These are phyloP conservation scores for Thelephora aurantiotincta DNA, from an alignment of 768 basidiomycete genomes.

Conservation along the genomic window DNA sequence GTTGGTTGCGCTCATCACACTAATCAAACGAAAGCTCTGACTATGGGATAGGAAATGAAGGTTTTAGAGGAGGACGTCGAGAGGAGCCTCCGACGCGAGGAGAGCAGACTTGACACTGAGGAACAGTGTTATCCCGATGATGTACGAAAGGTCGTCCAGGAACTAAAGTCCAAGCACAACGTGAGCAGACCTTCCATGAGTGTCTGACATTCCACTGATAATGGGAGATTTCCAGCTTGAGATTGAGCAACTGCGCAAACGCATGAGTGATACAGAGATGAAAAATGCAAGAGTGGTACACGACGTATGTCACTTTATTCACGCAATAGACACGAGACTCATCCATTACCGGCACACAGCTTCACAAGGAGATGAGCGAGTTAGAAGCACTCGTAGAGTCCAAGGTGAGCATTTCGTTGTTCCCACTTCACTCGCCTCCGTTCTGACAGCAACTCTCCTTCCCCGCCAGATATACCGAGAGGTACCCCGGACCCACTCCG, in stretches of 20 bases:
- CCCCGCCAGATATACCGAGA: neutral
- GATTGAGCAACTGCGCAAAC: constrained; percentile 56
- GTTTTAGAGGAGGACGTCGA: constrained; percentile 67
- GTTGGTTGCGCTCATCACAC: constrained; percentile 19
- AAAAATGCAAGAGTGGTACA: constrained; percentile 57
- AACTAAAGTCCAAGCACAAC: constrained; percentile 40
- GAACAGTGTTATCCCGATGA: constrained; percentile 15
- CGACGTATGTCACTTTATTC: constrained; percentile 33
- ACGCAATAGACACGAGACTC: neutral
- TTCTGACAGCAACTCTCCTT: too few relatives aligned
- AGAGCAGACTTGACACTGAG: constrained; percentile 21
- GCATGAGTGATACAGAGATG: constrained; percentile 54
- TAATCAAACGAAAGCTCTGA: neutral
- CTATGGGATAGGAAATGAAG: constrained; percentile 44
- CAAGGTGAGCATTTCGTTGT: constrained; percentile 41
- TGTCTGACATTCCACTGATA: neutral
- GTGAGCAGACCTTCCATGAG: constrained; percentile 10
- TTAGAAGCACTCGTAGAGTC: constrained; percentile 88
- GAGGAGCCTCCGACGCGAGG: constrained; percentile 37
- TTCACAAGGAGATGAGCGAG: constrained; percentile 86
- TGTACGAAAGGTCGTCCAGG: constrained; percentile 27
- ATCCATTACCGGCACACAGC: constrained; percentile 25
- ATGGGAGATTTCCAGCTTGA: constrained; percentile 30
- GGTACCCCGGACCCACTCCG: too few relatives aligned
- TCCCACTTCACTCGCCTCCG: neutral